Base-by-base conservation (phyloP, 495 filamentous ascomycete genomes). In the Penicillium salamii region DNA sequence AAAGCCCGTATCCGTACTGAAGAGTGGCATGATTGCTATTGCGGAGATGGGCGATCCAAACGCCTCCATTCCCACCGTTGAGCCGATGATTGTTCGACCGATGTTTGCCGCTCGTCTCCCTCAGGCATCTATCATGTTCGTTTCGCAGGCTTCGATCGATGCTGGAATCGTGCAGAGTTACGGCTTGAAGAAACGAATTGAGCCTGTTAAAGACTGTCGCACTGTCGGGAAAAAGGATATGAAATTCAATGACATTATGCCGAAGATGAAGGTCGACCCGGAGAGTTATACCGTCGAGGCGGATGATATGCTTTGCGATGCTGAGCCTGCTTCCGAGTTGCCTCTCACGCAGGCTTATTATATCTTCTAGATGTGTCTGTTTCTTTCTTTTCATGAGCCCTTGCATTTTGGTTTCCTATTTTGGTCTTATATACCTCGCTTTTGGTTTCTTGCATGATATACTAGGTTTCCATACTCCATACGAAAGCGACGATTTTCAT, bases 11-110 rank as follows among this genome's bases (percentile, higher is more conserved):
- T 71, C 83, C 53, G 84, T 98, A 17, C 64, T 98, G 20, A 98
- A 98, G 82, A 87, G 89, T 52, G 93, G 93, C 13, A 80, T 97
- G 76, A 92, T 96, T 55, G 78, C 82, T 3, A 85, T 84, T 53
- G 77, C 88, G n/a, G 82, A 89, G 72, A 95, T 98, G 88, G 93
- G 93, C 48, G 93, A 98, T 64, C 84, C 93, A 14, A 97, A 97
- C 63, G 93, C 84, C 21, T 93, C 88, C 1, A 96, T 97, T 58
- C 90, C 93, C 0, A 92, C 85, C 0, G 83, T 97, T 15, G 85
- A 98, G 59, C 93, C 93, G 14, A 72, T 97, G 39, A 81, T 95
- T 49, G 82, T 88, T 53, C 80, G 93, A 3, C 87, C 88, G 4
- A 95, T 96, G 89, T 97, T 91, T 65, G 91, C 80, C 14, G 78